A percentile compares a stretch with the other conserved stretches of the same genome.
Conservation (phyloP, 192 early-diverging fungal genomes). For the Borealophlyctis nickersoniae region DNA sequence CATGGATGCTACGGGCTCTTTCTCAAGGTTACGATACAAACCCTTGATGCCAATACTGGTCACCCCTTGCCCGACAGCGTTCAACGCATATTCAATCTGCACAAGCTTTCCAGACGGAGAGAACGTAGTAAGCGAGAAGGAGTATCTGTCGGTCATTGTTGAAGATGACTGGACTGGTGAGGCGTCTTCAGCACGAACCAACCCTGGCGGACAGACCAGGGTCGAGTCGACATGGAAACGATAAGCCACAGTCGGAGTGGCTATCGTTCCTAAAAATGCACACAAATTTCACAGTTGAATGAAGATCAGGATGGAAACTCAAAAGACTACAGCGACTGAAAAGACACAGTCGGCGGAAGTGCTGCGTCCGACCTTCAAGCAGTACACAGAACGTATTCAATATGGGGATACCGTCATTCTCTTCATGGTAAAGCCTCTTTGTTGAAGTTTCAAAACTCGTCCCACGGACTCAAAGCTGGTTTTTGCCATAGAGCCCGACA, state of each 20-base stretch:
- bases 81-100: slow-evolving; percentile 98
- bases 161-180: not conserved
- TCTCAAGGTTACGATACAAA: too few relatives aligned
- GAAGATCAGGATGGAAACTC: not conserved
- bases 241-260: too few relatives aligned
- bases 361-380: slow-evolving; percentile 14
- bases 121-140: slow-evolving; percentile 99
- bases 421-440: slow-evolving; percentile 57
- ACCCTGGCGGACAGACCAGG: too few relatives aligned
- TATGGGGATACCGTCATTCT: slow-evolving; percentile 76
- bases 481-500: slow-evolving; percentile 57
- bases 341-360: not conserved
- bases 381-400: slow-evolving; percentile 48
- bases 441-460: not conserved
- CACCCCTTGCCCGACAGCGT: slow-evolving; percentile 83
- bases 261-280: too few relatives aligned
- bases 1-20: not conserved
- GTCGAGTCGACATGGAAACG: too few relatives aligned
- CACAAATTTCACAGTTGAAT: too few relatives aligned
- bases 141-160: slow-evolving; percentile 55
- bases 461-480: not conserved
- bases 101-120: slow-evolving; percentile 98
- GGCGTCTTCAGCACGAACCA: too few relatives aligned
- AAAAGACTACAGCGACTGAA: not conserved
- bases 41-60: slow-evolving; percentile 95